Base-by-base conservation (phyloP, 768 basidiomycete species). In the Russula emetica region DNA sequence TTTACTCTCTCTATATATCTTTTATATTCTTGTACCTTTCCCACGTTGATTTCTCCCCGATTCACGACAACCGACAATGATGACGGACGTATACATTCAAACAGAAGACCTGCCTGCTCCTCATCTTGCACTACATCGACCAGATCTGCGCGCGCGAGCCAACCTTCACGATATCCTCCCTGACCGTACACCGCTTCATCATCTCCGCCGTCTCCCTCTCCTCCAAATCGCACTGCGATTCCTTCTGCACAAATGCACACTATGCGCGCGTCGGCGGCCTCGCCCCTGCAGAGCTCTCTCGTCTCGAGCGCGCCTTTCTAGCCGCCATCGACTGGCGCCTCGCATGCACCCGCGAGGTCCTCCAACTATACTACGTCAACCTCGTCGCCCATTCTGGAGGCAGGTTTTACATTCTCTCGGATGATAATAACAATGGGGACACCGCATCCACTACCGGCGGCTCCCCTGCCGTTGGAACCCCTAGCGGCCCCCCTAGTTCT, bases 251-350 rank as follows among this genome's bases (percentile, higher is more conserved):
- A 54, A 98, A 98, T 74, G 85, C 82, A 61, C 85, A 95, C 72
- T 98, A 98, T 77, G 93, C 97, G 68, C 90, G 88, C 76, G 95
- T 99, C 36, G 97, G 97, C 70, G 97, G 97, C 61, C 93, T 98
- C 73, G 86, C 90, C 67, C 81, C 94, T 55, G 80, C 82, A 64
- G 96, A 99, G 77, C 85, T 98, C 75, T 96, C 98, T 78, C 79
- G 91, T 70, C 84, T 99, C 66, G 97, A 99, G 78, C 82, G 92
- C 74, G 96, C 98, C 75, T 94, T 99, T 74, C 83, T 98, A 56
- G 80, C 80, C 61, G 86, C 87, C 72, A 94, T 97, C 62, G 93
- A 97, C 71, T 99, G 97, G 96, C 83, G 87, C 70, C 79, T 99
- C 73, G 92, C 86, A 94, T 93, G 91, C 79, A 93, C 91, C 24